A percentile compares a stretch with the other conserved stretches of the same genome.
Evolutionary conservation across 331 rosid genomes (phyloP).

Genomic region (Ulmus americana): DNA sequence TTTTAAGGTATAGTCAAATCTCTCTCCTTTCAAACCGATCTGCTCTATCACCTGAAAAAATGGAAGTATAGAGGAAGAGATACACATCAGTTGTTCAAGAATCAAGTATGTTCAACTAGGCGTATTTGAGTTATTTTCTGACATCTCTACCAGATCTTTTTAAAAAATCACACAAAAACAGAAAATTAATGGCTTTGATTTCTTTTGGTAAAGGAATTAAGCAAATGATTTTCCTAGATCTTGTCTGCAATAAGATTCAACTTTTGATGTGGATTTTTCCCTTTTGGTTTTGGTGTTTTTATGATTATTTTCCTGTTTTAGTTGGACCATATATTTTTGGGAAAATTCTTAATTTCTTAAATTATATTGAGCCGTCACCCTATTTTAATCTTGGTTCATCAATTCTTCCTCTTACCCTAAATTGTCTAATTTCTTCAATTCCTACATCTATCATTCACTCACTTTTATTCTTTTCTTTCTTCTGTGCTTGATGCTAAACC

Average conservation of each 20-base stretch:
- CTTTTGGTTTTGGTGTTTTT: background rate
- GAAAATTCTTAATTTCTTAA: background rate
- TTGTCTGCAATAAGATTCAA: background rate
- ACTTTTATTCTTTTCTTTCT: background rate
- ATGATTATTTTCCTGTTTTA: background rate
- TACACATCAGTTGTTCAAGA: background rate
- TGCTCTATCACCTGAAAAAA: background rate
- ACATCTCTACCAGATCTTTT: background rate
- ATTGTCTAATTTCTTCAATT: background rate
- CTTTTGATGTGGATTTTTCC: background rate
- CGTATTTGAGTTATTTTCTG: background rate
- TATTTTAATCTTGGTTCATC: slow-evolving; percentile 1
- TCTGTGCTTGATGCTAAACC: background rate
- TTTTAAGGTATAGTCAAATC: slow-evolving; percentile 9
- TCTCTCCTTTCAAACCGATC: background rate
- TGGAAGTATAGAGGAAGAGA: background rate
- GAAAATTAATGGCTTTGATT: background rate
- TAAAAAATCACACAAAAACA: background rate
- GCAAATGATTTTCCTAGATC: background rate
- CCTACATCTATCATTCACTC: background rate
- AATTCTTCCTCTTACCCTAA: slow-evolving; percentile 2
- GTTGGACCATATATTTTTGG: background rate
- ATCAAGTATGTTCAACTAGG: too few species aligned
- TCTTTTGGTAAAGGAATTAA: too few species aligned
- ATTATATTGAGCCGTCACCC: background rate